Conservation (phyloP, 257 asterid species). For the Jacaranda mimosifolia region DNA sequence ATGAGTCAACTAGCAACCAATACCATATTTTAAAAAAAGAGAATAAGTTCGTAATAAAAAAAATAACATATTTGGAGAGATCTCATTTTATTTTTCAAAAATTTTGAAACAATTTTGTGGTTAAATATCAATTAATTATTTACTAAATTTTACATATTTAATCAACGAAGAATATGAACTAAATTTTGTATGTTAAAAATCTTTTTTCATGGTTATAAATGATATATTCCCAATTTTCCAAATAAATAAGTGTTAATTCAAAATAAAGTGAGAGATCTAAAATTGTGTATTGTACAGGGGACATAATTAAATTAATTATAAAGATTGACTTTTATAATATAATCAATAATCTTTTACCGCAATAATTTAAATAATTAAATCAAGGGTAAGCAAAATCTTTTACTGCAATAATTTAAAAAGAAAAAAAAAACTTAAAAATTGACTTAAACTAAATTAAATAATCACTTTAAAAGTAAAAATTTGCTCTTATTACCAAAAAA, state of each 20-base stretch:
- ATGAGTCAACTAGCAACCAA: background rate
- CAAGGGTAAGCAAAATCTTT: too few species aligned
- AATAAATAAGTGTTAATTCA: too few species aligned
- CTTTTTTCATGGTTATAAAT: too few species aligned
- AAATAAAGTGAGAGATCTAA: background rate
- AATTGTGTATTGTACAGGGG: background rate
- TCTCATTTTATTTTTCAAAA: background rate
- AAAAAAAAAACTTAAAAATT: too few species aligned
- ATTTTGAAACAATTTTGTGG: background rate
- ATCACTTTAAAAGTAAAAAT: background rate
- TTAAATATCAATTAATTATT: too few species aligned
- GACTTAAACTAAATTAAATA: background rate
- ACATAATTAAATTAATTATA: background rate
- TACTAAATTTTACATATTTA: too few species aligned
- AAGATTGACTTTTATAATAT: background rate
- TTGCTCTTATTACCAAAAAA: background rate
- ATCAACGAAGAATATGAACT: too few species aligned
- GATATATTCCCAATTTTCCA: background rate
- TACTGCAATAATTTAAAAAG: too few species aligned
- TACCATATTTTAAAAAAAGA: background rate
- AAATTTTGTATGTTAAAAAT: background rate
- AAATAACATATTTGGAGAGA: background rate
- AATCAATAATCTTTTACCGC: too few species aligned
- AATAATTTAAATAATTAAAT: too few species aligned
- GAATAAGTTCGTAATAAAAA: background rate